Conservation (phyloP, 1,139 yeast genomes). For the Martiniozyma asiatica region DNA sequence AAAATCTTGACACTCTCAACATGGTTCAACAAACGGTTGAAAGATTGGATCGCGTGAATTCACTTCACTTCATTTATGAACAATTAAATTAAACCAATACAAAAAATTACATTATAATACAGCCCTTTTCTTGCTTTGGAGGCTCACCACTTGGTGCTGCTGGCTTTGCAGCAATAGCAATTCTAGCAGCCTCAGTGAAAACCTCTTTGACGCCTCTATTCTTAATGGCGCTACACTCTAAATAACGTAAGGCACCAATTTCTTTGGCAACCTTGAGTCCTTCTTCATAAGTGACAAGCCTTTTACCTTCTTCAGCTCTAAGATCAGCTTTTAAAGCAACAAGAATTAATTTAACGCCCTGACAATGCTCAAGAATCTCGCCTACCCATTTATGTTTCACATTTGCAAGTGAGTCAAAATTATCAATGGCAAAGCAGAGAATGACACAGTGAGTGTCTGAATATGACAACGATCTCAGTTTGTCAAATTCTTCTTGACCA, state of each 20-base stretch:
- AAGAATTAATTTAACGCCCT: slow-evolving; percentile 84
- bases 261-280: slow-evolving; percentile 78
- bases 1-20: no score
- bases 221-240: slow-evolving; percentile 90
- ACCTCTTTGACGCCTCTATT: slow-evolving; percentile 96
- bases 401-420: slow-evolving; percentile 87
- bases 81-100: no score
- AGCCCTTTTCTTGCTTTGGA: no score
- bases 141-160: slow-evolving; percentile 18
- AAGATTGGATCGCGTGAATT: no score
- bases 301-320: slow-evolving; percentile 39
- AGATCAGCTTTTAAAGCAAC: slow-evolving; percentile 94
- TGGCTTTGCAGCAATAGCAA: slow-evolving; percentile 84
- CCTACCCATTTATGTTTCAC: slow-evolving; percentile 95
- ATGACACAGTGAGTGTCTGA: slow-evolving; percentile 94
- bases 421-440: slow-evolving; percentile 91
- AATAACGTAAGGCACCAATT: slow-evolving; percentile 73
- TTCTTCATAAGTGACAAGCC: slow-evolving; percentile 66
- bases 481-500: slow-evolving; percentile 96
- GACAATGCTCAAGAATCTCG: slow-evolving; percentile 93
- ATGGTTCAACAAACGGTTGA: slow-evolving; percentile 15
- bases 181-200: slow-evolving; percentile 92
- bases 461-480: slow-evolving; percentile 79
- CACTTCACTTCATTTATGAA: no score
- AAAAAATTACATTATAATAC: no score